Base-by-base conservation (phyloP, 2,329 filamentous ascomycete genomes). In the Apiospora malaysiana region DNA sequence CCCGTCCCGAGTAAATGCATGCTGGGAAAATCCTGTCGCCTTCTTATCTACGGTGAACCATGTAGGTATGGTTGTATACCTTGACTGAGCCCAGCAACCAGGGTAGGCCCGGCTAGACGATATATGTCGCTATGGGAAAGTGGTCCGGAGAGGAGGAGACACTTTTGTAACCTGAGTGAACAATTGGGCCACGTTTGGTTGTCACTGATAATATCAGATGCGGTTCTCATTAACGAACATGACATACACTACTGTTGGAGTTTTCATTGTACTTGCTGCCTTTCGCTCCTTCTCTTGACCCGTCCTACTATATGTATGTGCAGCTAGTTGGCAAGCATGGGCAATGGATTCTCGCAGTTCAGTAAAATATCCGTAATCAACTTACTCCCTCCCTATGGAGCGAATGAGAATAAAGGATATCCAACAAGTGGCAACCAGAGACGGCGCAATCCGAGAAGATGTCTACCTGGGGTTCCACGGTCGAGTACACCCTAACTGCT, bases 401-500 rank as follows among this genome's bases (percentile, higher is more conserved):
- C 14, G 47, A 4, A 51, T 25, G 49, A 27, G 12, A 32, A 45
- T 59, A 16, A 75, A 74, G 74, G 66, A 72, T 66, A 72, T 71
- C 2, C 73, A 68, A 8, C 63, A 70, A 4, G 68, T 75, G 23
- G 73, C 72, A 65, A 68, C 72, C 66, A 71, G 70, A 21, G 70
- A 73, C 59, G 69, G 66, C 21, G 73, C 70, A 21, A 59, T 72
- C 63, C 71, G 71, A 67, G 75, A 76, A 37, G 77, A 77, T 72
- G 68, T 70, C 16, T 72, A 70, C 25, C 43, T 70, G 70, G 77
- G 27, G 27, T 79, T n/a, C 77, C 75, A 4, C 71, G 77, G 68
- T 73, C 75, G 42, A 71, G 69, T 63, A 78, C 76, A n/a, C n/a
- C n/a, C 68, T 81, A 78, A 78, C 74, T 75, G 72, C 71, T 81